Conservation (phyloP, 2,329 filamentous ascomycete genomes). For the Ophiostoma montium region DNA sequence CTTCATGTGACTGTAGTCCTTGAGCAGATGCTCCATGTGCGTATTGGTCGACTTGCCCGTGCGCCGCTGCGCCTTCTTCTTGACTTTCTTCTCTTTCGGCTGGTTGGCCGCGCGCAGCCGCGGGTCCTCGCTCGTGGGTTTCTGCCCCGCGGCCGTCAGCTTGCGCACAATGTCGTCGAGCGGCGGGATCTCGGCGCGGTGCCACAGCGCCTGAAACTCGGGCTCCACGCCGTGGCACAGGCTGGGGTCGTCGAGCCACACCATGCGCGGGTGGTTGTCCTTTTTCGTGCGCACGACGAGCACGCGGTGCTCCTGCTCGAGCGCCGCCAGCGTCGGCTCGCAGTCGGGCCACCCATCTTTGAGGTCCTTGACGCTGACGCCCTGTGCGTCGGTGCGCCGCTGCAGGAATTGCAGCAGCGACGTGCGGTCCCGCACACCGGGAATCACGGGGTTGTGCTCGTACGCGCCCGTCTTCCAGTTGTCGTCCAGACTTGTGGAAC, state of each 20-base stretch:
- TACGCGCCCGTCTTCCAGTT: slow-evolving; percentile 56
- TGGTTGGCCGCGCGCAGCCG: slow-evolving; percentile 40
- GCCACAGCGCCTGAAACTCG: slow-evolving; percentile 77
- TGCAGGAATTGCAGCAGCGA: slow-evolving; percentile 73
- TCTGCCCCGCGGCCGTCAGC: slow-evolving; percentile 63
- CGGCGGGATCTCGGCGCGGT: slow-evolving; percentile 61
- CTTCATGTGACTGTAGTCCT: slow-evolving; percentile 48
- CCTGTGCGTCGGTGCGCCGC: slow-evolving; percentile 63
- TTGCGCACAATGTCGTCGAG: slow-evolving; percentile 64
- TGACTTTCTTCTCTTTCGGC: slow-evolving; percentile 54
- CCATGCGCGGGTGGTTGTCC: slow-evolving; percentile 69
- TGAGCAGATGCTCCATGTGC: slow-evolving; percentile 71
- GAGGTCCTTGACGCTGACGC: slow-evolving; percentile 73
- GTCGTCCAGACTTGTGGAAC: slow-evolving; percentile 1
- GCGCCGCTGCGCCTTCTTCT: slow-evolving; percentile 51
- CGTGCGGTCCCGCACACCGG: slow-evolving; percentile 60
- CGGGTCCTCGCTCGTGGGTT: slow-evolving; percentile 71
- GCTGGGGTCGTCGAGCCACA: slow-evolving; percentile 79
- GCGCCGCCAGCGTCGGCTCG: slow-evolving; percentile 58
- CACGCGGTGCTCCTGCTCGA: slow-evolving; percentile 67
- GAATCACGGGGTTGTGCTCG: slow-evolving; percentile 67
- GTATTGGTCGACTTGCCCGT: slow-evolving; percentile 74
- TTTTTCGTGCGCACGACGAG: slow-evolving; percentile 86
- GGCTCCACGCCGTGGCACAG: slow-evolving; percentile 62
- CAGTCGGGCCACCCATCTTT: slow-evolving; percentile 93